Evolutionary conservation across 2,329 filamentous ascomycete species (phyloP).

Genomic region (Paecilomyces sp.): DNA sequence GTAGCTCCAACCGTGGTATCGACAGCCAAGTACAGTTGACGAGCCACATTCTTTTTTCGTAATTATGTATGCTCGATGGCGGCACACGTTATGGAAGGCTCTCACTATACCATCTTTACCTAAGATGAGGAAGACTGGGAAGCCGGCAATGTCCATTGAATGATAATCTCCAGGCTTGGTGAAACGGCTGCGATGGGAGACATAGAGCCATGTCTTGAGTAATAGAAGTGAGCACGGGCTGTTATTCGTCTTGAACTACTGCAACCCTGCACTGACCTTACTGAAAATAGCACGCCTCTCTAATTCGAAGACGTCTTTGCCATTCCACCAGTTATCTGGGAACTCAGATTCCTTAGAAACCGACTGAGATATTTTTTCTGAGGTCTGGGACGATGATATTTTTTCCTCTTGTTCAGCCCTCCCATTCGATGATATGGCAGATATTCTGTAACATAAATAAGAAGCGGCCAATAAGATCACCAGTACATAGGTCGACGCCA

Average conservation of each 20-base stretch:
- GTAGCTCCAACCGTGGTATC: conserved; percentile 59
- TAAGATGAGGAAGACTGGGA: conserved; percentile 47
- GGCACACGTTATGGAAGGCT: conserved; percentile 57
- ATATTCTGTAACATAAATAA: not conserved
- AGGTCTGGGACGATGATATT: not conserved
- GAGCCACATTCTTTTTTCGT: conserved; percentile 46
- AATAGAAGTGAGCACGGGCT: not conserved
- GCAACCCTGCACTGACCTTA: conserved; percentile 25
- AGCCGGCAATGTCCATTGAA: conserved; percentile 49
- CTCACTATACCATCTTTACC: conserved; percentile 48
- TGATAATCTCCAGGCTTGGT: conserved; percentile 42
- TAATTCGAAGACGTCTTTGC: conserved; percentile 38
- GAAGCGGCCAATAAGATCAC: not conserved
- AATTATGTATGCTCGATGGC: conserved; percentile 55
- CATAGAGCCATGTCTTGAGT: conserved; percentile 26
- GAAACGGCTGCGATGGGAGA: conserved; percentile 35
- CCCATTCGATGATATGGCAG: not conserved
- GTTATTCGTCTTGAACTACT: not conserved
- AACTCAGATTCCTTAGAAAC: conserved; percentile 36
- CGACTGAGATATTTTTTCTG: not conserved
- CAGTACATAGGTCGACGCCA: not conserved
- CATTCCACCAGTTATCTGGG: conserved; percentile 31
- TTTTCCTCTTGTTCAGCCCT: not conserved
- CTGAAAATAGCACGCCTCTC: conserved; percentile 45
- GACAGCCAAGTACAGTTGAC: conserved; percentile 49